Percentiles rank a stretch among this genome's conserved stretches.
These are phyloP conservation scores for Ambrosia trifida DNA, from an alignment of 129 eudicot species.

Conservation along the genomic window DNA sequence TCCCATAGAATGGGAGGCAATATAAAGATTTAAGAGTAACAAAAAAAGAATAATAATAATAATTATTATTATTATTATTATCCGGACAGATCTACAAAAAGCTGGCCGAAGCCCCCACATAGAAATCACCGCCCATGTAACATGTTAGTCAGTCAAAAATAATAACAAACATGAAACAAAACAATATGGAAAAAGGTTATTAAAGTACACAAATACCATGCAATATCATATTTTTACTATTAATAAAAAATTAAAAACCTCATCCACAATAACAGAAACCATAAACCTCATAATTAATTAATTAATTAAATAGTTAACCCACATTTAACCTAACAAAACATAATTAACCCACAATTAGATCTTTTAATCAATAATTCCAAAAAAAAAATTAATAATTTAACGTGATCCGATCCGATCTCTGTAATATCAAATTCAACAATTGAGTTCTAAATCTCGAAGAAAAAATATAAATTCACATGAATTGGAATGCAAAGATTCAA, in stretches of 20 bases:
- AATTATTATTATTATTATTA: background rate
- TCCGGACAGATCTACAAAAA: slow-evolving; percentile 31
- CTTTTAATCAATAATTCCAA: background rate
- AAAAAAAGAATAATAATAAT: no score
- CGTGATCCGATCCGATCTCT: slow-evolving; percentile 43
- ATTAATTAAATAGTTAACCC: background rate
- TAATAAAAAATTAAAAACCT: slow-evolving; percentile 6
- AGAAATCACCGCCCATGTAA: slow-evolving; percentile 28
- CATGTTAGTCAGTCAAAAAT: slow-evolving; percentile 2
- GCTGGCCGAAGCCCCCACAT: slow-evolving; percentile 35
- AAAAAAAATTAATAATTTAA: background rate
- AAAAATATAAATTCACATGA: slow-evolving; percentile 14
- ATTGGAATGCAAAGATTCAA: slow-evolving; percentile 14
- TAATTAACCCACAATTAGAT: slow-evolving; percentile 23
- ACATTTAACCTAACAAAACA: slow-evolving; percentile 13
- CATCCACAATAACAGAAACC: slow-evolving; percentile 28
- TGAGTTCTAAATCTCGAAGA: slow-evolving; percentile 17
- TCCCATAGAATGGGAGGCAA: slow-evolving; percentile 32
- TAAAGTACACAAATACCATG: slow-evolving; percentile 25
- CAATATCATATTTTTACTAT: slow-evolving; percentile 18
- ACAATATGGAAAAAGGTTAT: slow-evolving; percentile 12
- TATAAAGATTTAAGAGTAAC: slow-evolving; percentile 5
- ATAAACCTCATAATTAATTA: slow-evolving; percentile 26
- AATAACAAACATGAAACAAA: slow-evolving; percentile 7
- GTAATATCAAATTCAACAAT: slow-evolving; percentile 10